Conservation (phyloP, 2,329 filamentous ascomycete species). For the Ophiostoma angusticollis region DNA sequence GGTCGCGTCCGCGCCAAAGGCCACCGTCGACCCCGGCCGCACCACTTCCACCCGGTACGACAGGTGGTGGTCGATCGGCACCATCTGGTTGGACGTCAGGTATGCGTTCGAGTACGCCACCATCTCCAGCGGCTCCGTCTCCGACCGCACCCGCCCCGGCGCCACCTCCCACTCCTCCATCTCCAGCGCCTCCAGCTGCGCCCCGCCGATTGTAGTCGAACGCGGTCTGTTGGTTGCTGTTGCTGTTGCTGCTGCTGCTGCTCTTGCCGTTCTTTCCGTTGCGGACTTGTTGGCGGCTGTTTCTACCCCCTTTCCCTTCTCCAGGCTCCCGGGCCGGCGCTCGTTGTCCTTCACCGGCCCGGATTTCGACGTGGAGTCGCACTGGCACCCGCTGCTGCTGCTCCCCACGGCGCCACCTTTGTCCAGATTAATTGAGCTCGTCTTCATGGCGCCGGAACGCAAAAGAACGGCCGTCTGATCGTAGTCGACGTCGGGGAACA, state of each 20-base stretch:
- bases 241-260: neutral
- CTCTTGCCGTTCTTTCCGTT: too few species aligned
- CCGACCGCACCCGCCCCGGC: slow-evolving; percentile 19
- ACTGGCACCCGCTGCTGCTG: too few species aligned
- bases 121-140: slow-evolving; percentile 3
- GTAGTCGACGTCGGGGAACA: slow-evolving; percentile 9
- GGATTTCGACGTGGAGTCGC: too few species aligned
- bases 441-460: neutral
- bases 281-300: too few species aligned
- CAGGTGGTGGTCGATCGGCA: slow-evolving; percentile 18
- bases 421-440: neutral
- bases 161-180: slow-evolving; percentile 27
- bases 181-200: slow-evolving; percentile 16
- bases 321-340: too few species aligned
- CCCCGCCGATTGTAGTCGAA: slow-evolving; percentile 10
- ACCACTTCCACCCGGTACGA: slow-evolving; percentile 19
- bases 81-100: slow-evolving; percentile 16
- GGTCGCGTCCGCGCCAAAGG: slow-evolving; percentile 12
- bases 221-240: slow-evolving; percentile 4
- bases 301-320: too few species aligned
- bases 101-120: slow-evolving; percentile 23
- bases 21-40: slow-evolving; percentile 13
- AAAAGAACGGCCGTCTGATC: too few species aligned
- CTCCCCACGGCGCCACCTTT: too few species aligned
- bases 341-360: too few species aligned